phyloP scores from a whole-genome alignment of 2,329 filamentous ascomycete genomes.

The Arthrobotrys conoides region DNA sequence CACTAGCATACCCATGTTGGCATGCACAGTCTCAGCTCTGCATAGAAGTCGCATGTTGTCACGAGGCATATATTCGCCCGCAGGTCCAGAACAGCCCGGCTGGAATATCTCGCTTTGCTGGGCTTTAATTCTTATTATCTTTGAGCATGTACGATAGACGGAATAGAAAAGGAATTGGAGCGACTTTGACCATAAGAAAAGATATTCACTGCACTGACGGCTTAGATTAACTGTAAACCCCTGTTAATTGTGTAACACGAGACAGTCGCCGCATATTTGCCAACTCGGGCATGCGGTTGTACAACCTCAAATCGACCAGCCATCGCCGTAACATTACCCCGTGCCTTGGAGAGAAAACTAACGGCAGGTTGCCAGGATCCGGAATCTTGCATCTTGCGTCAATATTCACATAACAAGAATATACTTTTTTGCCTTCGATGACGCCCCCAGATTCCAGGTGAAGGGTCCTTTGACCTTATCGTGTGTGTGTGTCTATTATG shows the following conservation, averaged over 20 bases:
- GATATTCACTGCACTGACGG: background rate
- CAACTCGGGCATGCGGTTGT: conserved; percentile 17
- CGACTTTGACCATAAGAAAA: conserved; percentile 7
- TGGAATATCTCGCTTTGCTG: conserved; percentile 11
- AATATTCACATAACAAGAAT: background rate
- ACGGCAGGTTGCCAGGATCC: background rate
- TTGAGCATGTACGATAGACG: conserved; percentile 39
- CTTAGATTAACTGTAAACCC: conserved; percentile 3
- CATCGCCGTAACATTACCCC: background rate
- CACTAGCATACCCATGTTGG: conserved; percentile 3
- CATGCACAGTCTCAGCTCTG: conserved; percentile 5
- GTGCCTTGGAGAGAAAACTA: conserved; percentile 9
- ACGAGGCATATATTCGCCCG: conserved; percentile 10
- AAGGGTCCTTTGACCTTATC: background rate
- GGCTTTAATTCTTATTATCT: conserved; percentile 5
- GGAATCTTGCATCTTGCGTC: background rate
- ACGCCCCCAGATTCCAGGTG: background rate
- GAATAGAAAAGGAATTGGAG: conserved; percentile 35
- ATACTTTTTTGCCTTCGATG: background rate
- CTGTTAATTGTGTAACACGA: conserved; percentile 8
- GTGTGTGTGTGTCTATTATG: background rate
- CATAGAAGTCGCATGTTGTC: conserved; percentile 13
- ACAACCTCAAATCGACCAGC: conserved; percentile 18
- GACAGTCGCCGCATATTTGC: conserved; percentile 14
- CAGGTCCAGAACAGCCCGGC: background rate